A percentile compares a stretch with the other conserved stretches of the same genome.
Evolutionary conservation across 2,329 filamentous ascomycete species (phyloP).

Genomic region (Alternaria infectoria): DNA sequence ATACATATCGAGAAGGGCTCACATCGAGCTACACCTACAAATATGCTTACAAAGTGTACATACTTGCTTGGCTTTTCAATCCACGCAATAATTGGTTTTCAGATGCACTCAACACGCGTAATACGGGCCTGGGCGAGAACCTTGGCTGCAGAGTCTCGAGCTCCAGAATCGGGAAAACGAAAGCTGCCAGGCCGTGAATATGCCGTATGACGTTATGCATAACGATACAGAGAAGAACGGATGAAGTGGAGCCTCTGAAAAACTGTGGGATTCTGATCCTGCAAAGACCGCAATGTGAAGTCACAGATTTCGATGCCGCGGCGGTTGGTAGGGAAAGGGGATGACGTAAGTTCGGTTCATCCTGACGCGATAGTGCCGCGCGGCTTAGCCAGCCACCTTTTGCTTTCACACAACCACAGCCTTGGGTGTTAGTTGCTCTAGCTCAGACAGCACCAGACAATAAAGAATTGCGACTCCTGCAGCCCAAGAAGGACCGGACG

Average conservation of each 20-base stretch:
- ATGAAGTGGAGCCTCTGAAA: not conserved
- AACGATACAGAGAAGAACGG: not conserved
- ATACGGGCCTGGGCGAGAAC: not conserved
- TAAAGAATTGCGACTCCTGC: not conserved
- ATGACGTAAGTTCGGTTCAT: constrained; percentile 10
- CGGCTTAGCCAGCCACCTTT: not conserved
- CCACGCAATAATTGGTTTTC: not conserved
- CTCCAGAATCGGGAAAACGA: not conserved
- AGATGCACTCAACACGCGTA: not conserved
- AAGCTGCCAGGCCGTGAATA: not conserved
- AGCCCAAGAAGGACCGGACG: not conserved
- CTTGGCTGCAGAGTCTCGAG: not conserved
- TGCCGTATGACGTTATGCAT: not conserved
- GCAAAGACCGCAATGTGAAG: not conserved
- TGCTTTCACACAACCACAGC: not conserved
- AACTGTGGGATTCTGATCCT: no score
- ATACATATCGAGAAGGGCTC: no score
- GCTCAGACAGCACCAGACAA: not conserved
- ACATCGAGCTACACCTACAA: not conserved
- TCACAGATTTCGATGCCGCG: not conserved
- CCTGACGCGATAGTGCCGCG: constrained; percentile 10
- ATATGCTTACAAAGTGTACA: not conserved
- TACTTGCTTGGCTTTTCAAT: not conserved
- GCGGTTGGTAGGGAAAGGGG: not conserved
- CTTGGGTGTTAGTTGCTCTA: not conserved